A percentile compares a stretch with the other conserved stretches of the same genome.
phyloP scores from a whole-genome alignment of 306 rosid species.

The Casuarina cunninghamiana region DNA sequence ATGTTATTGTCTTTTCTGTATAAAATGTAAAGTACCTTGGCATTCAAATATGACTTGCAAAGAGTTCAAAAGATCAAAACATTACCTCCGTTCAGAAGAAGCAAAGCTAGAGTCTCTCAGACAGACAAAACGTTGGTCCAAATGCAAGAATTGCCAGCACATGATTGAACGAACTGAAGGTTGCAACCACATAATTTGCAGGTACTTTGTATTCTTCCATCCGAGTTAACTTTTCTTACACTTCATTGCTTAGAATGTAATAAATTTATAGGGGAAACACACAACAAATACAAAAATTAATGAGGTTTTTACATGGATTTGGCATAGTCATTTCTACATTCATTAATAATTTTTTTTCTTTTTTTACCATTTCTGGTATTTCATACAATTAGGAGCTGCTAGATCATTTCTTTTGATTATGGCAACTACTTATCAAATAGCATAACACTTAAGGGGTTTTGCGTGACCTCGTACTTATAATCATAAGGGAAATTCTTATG shows the following conservation, averaged over 20 bases:
- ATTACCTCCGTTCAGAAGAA: constrained; percentile 34
- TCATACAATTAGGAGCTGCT: no score
- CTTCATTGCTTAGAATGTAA: background rate
- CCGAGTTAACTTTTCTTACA: background rate
- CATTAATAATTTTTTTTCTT: no score
- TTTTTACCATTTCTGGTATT: no score
- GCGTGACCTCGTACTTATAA: no score
- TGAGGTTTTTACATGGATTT: no score
- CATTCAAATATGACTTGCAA: constrained; percentile 41
- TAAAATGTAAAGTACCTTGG: constrained; percentile 60
- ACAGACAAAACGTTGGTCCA: constrained; percentile 38
- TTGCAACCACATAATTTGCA: constrained; percentile 66
- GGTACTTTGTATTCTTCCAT: constrained; percentile 27
- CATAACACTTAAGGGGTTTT: no score
- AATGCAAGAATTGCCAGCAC: constrained; percentile 54
- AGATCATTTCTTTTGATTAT: no score
- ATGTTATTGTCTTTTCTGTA: constrained; percentile 46
- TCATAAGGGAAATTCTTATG: no score
- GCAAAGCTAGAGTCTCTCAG: constrained; percentile 49
- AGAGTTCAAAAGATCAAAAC: constrained; percentile 28
- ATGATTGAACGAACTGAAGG: constrained; percentile 63
- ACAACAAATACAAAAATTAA: no score
- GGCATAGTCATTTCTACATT: no score
- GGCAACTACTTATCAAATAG: no score
- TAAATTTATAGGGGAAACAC: no score